Evolutionary conservation across 768 basidiomycete species (phyloP).

Genomic region (Russula griseocarnosa): DNA sequence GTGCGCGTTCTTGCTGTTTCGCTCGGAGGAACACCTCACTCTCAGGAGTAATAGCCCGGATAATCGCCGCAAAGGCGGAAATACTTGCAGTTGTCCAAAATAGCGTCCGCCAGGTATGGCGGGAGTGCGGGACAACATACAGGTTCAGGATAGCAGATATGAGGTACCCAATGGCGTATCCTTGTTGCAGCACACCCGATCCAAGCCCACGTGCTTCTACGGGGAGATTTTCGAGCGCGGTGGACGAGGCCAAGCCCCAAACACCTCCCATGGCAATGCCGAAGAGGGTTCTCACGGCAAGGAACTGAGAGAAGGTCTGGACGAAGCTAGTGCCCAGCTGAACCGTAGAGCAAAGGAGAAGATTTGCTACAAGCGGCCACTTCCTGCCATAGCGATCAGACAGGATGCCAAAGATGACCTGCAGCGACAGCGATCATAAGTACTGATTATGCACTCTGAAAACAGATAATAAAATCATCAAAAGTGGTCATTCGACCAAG

Average conservation of each 20-base stretch:
- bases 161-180: constrained; percentile 84
- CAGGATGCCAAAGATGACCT: constrained; percentile 74
- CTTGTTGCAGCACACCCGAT: constrained; percentile 82
- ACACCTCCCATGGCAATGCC: constrained; percentile 88
- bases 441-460: not conserved
- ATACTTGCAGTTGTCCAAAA: constrained; percentile 80
- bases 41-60: constrained; percentile 73
- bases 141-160: constrained; percentile 82
- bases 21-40: constrained; percentile 68
- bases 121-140: constrained; percentile 43
- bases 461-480: not conserved
- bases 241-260: constrained; percentile 81
- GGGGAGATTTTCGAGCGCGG: constrained; percentile 85
- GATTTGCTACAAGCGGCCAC: constrained; percentile 83
- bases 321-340: constrained; percentile 81
- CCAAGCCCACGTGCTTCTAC: constrained; percentile 81
- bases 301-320: constrained; percentile 70
- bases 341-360: constrained; percentile 64
- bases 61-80: constrained; percentile 59
- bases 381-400: constrained; percentile 90
- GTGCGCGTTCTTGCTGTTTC: constrained; percentile 48
- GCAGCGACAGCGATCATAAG: constrained; percentile 5
- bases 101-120: constrained; percentile 59
- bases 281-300: constrained; percentile 78
- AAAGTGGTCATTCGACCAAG: not conserved